These are phyloP conservation scores for Pisolithus microcarpus DNA, from an alignment of 768 basidiomycete species.

Conservation along the genomic window DNA sequence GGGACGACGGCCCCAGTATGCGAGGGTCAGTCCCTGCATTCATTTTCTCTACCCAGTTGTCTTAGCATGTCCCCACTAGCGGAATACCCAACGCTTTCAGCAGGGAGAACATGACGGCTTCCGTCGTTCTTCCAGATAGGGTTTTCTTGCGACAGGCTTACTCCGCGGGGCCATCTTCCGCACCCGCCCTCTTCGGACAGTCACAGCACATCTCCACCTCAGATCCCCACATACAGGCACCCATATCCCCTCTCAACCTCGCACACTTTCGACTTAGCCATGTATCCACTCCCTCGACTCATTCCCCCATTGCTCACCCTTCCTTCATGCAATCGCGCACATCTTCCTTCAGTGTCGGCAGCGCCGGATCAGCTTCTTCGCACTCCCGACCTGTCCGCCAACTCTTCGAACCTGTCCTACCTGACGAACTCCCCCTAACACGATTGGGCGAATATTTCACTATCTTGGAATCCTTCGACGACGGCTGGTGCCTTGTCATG, in stretches of 20 bases:
- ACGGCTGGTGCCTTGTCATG: slow-evolving; percentile 75
- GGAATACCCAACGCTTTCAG: slow-evolving; percentile 30
- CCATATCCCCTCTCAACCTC: slow-evolving; percentile 16
- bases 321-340: slow-evolving; percentile 7
- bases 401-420: slow-evolving; percentile 59
- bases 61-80: no score
- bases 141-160: slow-evolving; percentile 32
- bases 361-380: slow-evolving; percentile 21
- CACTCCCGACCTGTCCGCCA: slow-evolving; percentile 53
- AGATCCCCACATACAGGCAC: slow-evolving; percentile 8
- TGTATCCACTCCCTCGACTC: slow-evolving; percentile 30
- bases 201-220: slow-evolving; percentile 6
- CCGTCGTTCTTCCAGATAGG: slow-evolving; percentile 49
- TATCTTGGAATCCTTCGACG: slow-evolving; percentile 62
- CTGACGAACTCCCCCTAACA: slow-evolving; percentile 60
- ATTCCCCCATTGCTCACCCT: slow-evolving; percentile 26
- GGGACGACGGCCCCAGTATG: not conserved
- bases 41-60: not conserved
- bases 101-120: slow-evolving; percentile 35
- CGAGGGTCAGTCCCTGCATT: slow-evolving; percentile 9
- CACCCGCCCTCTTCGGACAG: slow-evolving; percentile 24
- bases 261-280: slow-evolving; percentile 23
- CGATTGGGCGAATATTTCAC: slow-evolving; percentile 52
- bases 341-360: slow-evolving; percentile 5
- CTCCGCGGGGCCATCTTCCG: slow-evolving; percentile 35